A percentile compares a stretch with the other conserved stretches of the same genome.
These are phyloP conservation scores for Tulasnella sp. DNA, from an alignment of 768 basidiomycete genomes.

Conservation along the genomic window DNA sequence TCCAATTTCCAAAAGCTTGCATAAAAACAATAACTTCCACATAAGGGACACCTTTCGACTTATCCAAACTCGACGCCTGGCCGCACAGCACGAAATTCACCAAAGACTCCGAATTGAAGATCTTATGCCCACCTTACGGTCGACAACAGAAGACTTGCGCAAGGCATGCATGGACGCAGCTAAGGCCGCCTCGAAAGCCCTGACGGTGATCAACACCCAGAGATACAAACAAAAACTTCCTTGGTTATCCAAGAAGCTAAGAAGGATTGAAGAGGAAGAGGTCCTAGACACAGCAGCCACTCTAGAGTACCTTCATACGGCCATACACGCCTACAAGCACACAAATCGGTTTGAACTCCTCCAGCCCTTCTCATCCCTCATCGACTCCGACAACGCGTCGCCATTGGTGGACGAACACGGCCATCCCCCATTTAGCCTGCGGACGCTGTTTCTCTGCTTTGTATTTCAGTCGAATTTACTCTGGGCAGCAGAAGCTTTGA, in stretches of 20 bases:
- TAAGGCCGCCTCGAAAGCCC: constrained; percentile 21
- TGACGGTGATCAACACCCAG: constrained; percentile 29
- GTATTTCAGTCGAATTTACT: constrained; percentile 39
- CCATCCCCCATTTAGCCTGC: constrained; percentile 20
- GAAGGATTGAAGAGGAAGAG: constrained; percentile 16
- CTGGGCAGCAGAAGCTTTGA: constrained; percentile 29
- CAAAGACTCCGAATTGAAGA: constrained; percentile 28
- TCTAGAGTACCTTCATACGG: constrained; percentile 22
- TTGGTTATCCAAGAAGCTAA: not conserved
- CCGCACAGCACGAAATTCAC: constrained; percentile 24
- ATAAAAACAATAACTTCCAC: not conserved
- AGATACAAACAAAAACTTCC: constrained; percentile 25
- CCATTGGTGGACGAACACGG: constrained; percentile 6
- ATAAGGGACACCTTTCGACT: constrained; percentile 31
- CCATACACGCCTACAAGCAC: constrained; percentile 28
- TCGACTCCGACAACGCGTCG: constrained; percentile 27
- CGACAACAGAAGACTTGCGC: constrained; percentile 29
- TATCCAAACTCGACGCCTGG: constrained; percentile 26
- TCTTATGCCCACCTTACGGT: constrained; percentile 29
- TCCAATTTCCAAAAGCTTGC: constrained; percentile 1
- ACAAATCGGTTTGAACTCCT: constrained; percentile 30
- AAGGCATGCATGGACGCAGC: constrained; percentile 25
- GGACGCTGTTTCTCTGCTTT: constrained; percentile 39
- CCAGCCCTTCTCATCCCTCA: constrained; percentile 33
- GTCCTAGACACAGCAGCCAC: constrained; percentile 22